phyloP scores from a whole-genome alignment of 2,329 filamentous ascomycete species.

The Penicillium sclerotigenum region DNA sequence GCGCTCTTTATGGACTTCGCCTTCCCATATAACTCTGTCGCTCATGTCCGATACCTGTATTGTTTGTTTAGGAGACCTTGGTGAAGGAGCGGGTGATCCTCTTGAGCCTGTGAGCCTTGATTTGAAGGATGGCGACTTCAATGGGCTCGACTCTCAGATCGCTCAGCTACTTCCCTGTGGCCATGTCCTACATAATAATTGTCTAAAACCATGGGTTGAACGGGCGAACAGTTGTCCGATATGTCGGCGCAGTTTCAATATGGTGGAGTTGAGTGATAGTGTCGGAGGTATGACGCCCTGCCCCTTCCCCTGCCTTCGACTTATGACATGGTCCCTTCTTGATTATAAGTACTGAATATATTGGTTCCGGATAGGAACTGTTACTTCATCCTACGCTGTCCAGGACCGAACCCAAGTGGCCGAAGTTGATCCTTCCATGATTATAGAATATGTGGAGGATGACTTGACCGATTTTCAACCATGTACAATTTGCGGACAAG shows the following conservation, averaged over 20 bases:
- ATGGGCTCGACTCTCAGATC: conserved; percentile 47
- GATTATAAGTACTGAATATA: conserved; percentile 7
- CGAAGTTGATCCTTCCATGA: conserved; percentile 71
- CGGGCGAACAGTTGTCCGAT: conserved; percentile 98
- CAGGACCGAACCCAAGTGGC: conserved; percentile 66
- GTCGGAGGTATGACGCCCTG: conserved; percentile 68
- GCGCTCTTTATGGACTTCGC: conserved; percentile 27
- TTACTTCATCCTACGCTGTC: conserved; percentile 57
- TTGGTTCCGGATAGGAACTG: conserved; percentile 46
- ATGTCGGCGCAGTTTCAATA: conserved; percentile 86
- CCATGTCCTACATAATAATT: conserved; percentile 89
- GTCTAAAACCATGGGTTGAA: conserved; percentile 90
- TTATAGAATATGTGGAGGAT: conserved; percentile 66
- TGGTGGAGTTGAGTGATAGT: conserved; percentile 77
- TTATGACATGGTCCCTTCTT: conserved; percentile 7
- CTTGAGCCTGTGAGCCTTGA: conserved; percentile 43
- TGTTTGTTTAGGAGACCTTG: conserved; percentile 69
- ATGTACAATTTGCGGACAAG: conserved; percentile 78
- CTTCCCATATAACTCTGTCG: conserved; percentile 21
- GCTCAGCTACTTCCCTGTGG: conserved; percentile 72
- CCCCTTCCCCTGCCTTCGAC: conserved; percentile 12
- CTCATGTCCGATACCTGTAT: conserved; percentile 67
- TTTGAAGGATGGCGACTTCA: conserved; percentile 30
- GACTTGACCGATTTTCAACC: conserved; percentile 62
- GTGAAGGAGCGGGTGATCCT: conserved; percentile 54